Conservation (phyloP, 2,329 filamentous ascomycete species). For the Ampelomyces quisqualis region DNA sequence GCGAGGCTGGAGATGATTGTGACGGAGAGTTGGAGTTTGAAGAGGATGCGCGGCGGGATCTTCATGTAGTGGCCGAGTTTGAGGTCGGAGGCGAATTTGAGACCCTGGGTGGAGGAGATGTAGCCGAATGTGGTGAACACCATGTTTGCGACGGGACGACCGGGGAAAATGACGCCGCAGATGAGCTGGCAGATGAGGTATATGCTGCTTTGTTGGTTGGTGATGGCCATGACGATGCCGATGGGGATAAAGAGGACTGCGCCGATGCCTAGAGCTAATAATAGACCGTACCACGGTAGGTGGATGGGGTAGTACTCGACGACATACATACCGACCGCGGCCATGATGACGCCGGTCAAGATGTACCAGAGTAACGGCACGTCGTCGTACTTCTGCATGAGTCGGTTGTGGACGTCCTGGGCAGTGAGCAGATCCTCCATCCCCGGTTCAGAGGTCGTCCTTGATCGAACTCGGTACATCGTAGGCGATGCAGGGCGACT, state of each 20-base stretch:
- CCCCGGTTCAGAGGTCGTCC: constrained; percentile 40
- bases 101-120: constrained; percentile 82
- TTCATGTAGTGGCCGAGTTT: constrained; percentile 91
- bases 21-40: constrained; percentile 74
- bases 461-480: constrained; percentile 23
- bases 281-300: constrained; percentile 81
- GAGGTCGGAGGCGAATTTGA: constrained; percentile 84
- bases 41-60: constrained; percentile 75
- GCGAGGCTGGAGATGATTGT: constrained; percentile 76
- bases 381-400: constrained; percentile 81
- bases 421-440: constrained; percentile 61
- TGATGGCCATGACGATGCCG: constrained; percentile 90
- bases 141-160: constrained; percentile 87
- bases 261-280: constrained; percentile 76
- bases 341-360: constrained; percentile 72
- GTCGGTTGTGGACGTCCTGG: constrained; percentile 80
- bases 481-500: constrained; percentile 22
- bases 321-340: constrained; percentile 76
- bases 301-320: constrained; percentile 78
- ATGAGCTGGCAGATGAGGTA: constrained; percentile 85
- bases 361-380: constrained; percentile 82
- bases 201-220: constrained; percentile 83
- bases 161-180: constrained; percentile 78
- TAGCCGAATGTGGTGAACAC: constrained; percentile 91
- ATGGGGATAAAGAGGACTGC: constrained; percentile 84